Base-by-base conservation (phyloP, 2,329 filamentous ascomycete species). In the Aspergillus carbonarius region DNA sequence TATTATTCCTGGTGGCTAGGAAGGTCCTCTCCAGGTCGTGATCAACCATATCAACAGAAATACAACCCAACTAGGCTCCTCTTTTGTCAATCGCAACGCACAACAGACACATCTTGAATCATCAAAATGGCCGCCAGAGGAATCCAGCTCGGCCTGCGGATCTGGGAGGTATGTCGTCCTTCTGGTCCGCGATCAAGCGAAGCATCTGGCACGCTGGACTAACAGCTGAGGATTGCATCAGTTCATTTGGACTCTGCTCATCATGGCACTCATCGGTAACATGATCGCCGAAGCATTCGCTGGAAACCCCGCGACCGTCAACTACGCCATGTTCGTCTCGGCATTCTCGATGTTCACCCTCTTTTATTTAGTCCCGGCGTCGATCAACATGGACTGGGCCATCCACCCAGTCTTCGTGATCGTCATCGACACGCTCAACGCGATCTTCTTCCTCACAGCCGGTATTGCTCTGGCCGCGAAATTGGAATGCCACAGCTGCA, bases 261-360 rank as follows among this genome's bases (percentile, higher is more conserved):
- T 87, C 68, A 83, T 87, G 77, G 79, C 84, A 12, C 78, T 88
- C 47, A 71, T 86, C 65, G 86, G 85, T 65, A 85, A 87, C 78
- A 86, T 87, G 78, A 85, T 88, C 69, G 77, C 79, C 53, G 75
- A 80, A 39, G 74, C 80, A 4, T 76, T 75, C 58, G 67, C 76
- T 54, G 83, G 85, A 27, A 83, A 85, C 66, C 81, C 84, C 2
- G 77, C 82, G 20, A 79, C 85, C 53, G 77, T 89, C 75, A 83
- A 83, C 71, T 83, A 80, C 68, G 66, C 74, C 61, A 81, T 83
- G 70, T 83, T 81, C 62, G 69, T 74, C 7, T 66, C 78, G 9
- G 77, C 77, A 1, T 83, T 82, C 62, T 76, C 76, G 10, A 75
- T 81, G 68, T 57, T 83, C 18, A 72, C 80, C 4, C 72, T 82